phyloP scores from a whole-genome alignment of 257 asterid species.

The Fraxinus americana region DNA sequence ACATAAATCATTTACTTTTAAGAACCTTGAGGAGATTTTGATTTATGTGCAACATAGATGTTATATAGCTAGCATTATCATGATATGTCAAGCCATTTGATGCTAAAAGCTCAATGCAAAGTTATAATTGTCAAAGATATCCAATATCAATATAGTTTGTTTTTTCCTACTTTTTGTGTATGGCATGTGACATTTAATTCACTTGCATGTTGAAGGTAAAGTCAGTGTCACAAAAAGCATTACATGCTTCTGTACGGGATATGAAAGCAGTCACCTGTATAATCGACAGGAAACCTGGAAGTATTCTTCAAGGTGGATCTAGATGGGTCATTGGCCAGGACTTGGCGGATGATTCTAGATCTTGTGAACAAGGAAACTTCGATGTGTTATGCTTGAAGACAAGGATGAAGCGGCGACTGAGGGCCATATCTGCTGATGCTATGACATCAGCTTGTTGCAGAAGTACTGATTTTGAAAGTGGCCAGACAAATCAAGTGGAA shows the following conservation, averaged over 20 bases:
- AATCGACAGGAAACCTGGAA: conserved; percentile 34
- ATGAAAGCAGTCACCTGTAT: conserved; percentile 37
- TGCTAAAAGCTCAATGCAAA: background rate
- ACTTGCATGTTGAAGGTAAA: conserved; percentile 44
- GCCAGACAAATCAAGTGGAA: conserved; percentile 11
- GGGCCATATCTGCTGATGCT: conserved; percentile 14
- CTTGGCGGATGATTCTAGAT: conserved; percentile 38
- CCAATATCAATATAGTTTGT: background rate
- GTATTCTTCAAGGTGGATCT: conserved; percentile 18
- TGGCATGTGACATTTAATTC: conserved; percentile 1
- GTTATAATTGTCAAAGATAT: background rate
- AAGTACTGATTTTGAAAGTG: background rate
- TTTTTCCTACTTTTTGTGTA: background rate
- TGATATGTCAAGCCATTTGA: background rate
- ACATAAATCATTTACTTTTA: background rate
- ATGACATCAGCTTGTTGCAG: background rate
- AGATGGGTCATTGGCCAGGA: conserved; percentile 28
- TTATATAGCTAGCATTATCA: background rate
- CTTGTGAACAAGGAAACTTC: conserved; percentile 16
- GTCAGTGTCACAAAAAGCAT: conserved; percentile 35
- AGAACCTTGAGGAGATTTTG: no score
- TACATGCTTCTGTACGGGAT: conserved; percentile 37
- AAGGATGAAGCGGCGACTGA: conserved; percentile 33
- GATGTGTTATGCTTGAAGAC: background rate
- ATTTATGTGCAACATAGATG: no score